Evolutionary conservation across 148 eudicot species (phyloP).

Genomic region (Persicaria tinctoria): DNA sequence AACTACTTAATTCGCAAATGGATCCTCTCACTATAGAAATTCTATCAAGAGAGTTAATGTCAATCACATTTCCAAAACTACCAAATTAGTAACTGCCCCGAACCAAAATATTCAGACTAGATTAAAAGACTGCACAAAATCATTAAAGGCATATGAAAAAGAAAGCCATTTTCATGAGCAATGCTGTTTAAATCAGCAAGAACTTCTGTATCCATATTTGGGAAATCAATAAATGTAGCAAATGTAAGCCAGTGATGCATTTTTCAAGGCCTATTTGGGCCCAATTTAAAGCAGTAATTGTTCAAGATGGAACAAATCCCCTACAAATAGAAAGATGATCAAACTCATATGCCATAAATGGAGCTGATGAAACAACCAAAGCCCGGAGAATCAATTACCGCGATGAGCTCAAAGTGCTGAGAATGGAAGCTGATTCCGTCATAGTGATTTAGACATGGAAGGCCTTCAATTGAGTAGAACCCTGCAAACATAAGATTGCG

Average conservation of each 20-base stretch:
- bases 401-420: conserved; percentile 1
- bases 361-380: not conserved
- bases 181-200: not conserved
- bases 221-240: not conserved
- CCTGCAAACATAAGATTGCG: conserved; percentile 8
- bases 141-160: not conserved
- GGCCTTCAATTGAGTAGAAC: conserved; percentile 8
- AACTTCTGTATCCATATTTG: not conserved
- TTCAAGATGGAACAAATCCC: not conserved
- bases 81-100: not conserved
- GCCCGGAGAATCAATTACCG: not conserved
- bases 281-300: not conserved
- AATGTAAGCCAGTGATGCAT: not conserved
- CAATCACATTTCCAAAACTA: no score
- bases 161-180: not conserved
- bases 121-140: not conserved
- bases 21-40: no score
- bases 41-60: no score
- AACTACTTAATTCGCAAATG: not conserved
- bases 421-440: not conserved
- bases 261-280: not conserved
- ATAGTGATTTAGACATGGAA: not conserved
- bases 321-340: not conserved
- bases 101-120: not conserved
- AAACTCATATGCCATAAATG: not conserved